Evolutionary conservation across 495 filamentous ascomycete genomes (phyloP).

Genomic region (Aspergillus incahuasiensis): DNA sequence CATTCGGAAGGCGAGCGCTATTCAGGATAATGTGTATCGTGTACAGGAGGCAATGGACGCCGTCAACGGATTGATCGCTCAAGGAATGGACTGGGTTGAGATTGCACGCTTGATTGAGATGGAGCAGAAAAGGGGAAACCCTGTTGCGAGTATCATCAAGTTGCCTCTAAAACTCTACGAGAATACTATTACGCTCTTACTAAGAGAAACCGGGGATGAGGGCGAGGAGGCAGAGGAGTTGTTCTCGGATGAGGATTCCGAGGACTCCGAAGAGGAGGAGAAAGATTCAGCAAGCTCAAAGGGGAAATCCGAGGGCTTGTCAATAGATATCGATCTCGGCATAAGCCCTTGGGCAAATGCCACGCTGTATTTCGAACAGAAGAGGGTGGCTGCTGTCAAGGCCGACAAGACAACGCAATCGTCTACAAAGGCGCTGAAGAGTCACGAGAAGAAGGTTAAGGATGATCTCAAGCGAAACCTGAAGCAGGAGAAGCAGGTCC

Average conservation of each 20-base stretch:
- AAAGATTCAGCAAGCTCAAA: conserved; percentile 27
- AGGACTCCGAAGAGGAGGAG: conserved; percentile 51
- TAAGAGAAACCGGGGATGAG: conserved; percentile 64
- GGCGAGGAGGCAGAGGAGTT: conserved; percentile 47
- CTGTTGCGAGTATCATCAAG: conserved; percentile 82
- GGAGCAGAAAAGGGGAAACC: conserved; percentile 74
- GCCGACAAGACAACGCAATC: conserved; percentile 80
- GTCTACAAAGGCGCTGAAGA: conserved; percentile 80
- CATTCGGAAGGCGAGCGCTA: conserved; percentile 80
- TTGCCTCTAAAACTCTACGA: conserved; percentile 84
- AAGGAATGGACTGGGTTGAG: conserved; percentile 96
- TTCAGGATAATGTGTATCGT: conserved; percentile 81
- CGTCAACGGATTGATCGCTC: conserved; percentile 79
- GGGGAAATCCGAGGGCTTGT: conserved; percentile 41
- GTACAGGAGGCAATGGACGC: conserved; percentile 90
- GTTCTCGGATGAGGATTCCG: conserved; percentile 59
- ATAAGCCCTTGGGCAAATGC: conserved; percentile 85
- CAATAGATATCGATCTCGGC: conserved; percentile 79
- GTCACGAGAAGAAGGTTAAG: conserved; percentile 79
- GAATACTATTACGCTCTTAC: conserved; percentile 76
- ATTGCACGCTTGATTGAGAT: conserved; percentile 82
- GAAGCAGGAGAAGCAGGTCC: conserved; percentile 85
- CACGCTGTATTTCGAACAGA: conserved; percentile 85
- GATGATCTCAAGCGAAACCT: conserved; percentile 79
- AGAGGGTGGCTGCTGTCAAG: conserved; percentile 75